Evolutionary conservation across 495 filamentous ascomycete genomes (phyloP).

Genomic region (Xylaria cubensis): DNA sequence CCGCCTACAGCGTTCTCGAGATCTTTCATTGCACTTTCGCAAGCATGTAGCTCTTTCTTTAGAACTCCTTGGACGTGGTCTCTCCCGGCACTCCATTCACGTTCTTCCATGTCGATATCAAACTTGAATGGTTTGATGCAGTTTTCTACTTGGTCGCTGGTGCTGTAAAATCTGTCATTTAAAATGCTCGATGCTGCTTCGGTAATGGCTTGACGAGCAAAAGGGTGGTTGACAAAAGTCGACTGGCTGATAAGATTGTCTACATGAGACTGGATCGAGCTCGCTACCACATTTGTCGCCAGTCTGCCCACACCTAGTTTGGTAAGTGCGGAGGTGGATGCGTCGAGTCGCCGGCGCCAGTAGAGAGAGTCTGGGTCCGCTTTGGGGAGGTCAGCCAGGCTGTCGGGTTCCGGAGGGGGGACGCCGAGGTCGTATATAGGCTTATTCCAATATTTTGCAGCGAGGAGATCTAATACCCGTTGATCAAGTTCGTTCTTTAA

Average conservation of each 20-base stretch:
- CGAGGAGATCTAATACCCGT: constrained; percentile 92
- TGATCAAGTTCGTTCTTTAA: constrained; percentile 94
- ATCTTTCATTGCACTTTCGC: constrained; percentile 76
- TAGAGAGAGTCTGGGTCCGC: constrained; percentile 82
- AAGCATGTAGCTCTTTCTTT: constrained; percentile 82
- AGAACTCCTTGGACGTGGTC: constrained; percentile 79
- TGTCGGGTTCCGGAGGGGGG: constrained; percentile 70
- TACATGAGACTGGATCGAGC: constrained; percentile 83
- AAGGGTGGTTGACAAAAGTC: constrained; percentile 88
- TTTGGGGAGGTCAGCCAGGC: constrained; percentile 77
- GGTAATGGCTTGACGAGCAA: constrained; percentile 86
- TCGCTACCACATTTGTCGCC: constrained; percentile 87
- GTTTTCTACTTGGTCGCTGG: constrained; percentile 98
- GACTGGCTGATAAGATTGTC: constrained; percentile 78
- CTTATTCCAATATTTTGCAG: constrained; percentile 96
- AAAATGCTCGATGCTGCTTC: constrained; percentile 87
- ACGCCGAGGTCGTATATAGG: constrained; percentile 78
- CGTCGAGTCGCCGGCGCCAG: constrained; percentile 95
- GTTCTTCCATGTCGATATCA: constrained; percentile 90
- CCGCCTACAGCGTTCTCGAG: constrained; percentile 80
- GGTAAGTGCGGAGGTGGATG: constrained; percentile 85
- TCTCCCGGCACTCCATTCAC: constrained; percentile 84
- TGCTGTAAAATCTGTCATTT: constrained; percentile 94
- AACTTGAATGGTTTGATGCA: constrained; percentile 99
- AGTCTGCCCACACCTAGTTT: constrained; percentile 92